Conservation (phyloP, 2,329 filamentous ascomycete genomes). For the Cladosporium austrohemisphaericum region DNA sequence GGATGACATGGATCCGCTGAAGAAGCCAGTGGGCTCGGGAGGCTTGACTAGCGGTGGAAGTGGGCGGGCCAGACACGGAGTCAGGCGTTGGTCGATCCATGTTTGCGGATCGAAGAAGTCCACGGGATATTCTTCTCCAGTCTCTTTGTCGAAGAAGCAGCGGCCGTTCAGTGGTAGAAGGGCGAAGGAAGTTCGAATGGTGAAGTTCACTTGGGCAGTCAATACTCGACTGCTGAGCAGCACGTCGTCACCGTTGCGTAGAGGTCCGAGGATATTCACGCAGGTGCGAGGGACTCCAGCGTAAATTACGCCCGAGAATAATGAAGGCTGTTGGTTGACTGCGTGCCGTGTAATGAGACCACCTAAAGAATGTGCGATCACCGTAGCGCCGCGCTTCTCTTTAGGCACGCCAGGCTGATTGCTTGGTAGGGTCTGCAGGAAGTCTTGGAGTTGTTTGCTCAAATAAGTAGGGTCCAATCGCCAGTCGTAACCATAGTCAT, state of each 20-base stretch:
- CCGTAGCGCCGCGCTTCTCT: slow-evolving; percentile 64
- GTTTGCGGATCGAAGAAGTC: slow-evolving; percentile 77
- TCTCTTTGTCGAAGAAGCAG: slow-evolving; percentile 81
- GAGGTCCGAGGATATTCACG: slow-evolving; percentile 83
- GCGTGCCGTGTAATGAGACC: slow-evolving; percentile 85
- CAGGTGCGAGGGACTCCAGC: slow-evolving; percentile 81
- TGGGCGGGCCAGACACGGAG: slow-evolving; percentile 69
- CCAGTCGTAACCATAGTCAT: slow-evolving; percentile 96
- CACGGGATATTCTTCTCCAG: slow-evolving; percentile 73
- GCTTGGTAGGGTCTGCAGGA: slow-evolving; percentile 69
- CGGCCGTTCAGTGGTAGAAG: slow-evolving; percentile 81
- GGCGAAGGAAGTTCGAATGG: slow-evolving; percentile 78
- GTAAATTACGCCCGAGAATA: slow-evolving; percentile 82
- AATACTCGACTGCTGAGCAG: slow-evolving; percentile 83
- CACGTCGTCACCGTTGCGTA: slow-evolving; percentile 90
- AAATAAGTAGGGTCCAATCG: slow-evolving; percentile 75
- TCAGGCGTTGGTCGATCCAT: slow-evolving; percentile 75
- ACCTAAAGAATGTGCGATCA: slow-evolving; percentile 83
- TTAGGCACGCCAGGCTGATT: slow-evolving; percentile 58
- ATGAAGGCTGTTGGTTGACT: slow-evolving; percentile 77
- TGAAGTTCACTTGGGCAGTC: slow-evolving; percentile 91
- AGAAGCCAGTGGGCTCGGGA: slow-evolving; percentile 37
- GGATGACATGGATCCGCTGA: slow-evolving; percentile 44
- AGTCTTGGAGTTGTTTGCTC: slow-evolving; percentile 67
- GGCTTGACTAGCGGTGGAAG: slow-evolving; percentile 52